Evolutionary conservation across 2,329 filamentous ascomycete genomes (phyloP).

Genomic region (Scedosporium apiospermum): DNA sequence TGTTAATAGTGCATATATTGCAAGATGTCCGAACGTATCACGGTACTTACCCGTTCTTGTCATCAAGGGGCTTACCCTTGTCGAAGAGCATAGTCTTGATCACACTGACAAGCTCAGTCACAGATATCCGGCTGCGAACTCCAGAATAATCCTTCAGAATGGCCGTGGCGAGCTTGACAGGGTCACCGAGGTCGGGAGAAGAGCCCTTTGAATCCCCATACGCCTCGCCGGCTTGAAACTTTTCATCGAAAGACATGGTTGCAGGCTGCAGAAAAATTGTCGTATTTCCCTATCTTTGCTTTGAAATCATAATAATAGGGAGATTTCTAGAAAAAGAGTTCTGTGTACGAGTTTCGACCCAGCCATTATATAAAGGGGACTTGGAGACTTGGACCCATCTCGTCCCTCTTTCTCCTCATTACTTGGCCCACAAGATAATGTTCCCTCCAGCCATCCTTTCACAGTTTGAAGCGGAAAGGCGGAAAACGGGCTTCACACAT

Average conservation of each 20-base stretch:
- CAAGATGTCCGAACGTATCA: not conserved
- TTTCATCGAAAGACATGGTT: conserved; percentile 23
- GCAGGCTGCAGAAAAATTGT: conserved; percentile 3
- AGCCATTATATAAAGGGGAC: no score
- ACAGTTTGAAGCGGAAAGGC: no score
- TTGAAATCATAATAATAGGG: no score
- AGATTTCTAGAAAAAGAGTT: no score
- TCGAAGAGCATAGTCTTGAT: conserved; percentile 18
- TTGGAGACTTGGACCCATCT: no score
- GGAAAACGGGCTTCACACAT: no score
- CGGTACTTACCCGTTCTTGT: conserved; percentile 37
- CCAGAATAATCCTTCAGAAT: conserved; percentile 21
- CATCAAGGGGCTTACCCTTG: conserved; percentile 45
- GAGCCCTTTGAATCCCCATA: conserved; percentile 19
- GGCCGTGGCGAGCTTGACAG: conserved; percentile 21
- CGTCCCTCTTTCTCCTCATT: no score
- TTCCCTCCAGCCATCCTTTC: no score
- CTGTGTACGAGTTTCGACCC: no score
- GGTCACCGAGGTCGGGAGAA: conserved; percentile 19
- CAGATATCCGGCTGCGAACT: conserved; percentile 17
- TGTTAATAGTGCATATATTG: conserved; percentile 9
- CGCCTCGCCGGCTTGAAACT: conserved; percentile 27
- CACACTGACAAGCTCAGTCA: conserved; percentile 19
- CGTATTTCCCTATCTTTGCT: no score
- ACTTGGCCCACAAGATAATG: no score